These are phyloP conservation scores for Xylaria bambusicola DNA, from an alignment of 495 filamentous ascomycete genomes.

Conservation along the genomic window DNA sequence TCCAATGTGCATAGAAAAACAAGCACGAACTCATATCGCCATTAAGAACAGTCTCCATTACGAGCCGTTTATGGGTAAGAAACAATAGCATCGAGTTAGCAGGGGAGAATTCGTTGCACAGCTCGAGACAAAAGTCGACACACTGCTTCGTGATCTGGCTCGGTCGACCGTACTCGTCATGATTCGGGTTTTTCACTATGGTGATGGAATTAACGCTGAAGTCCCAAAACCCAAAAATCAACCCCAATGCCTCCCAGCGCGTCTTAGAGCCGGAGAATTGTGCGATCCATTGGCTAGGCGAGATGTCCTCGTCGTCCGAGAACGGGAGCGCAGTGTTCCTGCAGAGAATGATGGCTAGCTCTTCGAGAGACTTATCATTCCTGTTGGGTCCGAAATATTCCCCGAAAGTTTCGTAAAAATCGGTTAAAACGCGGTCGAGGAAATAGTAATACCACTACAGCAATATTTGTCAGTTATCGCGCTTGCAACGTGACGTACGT, in stretches of 20 bases:
- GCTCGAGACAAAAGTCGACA: conserved; percentile 45
- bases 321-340: conserved; percentile 27
- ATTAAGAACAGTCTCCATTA: conserved; percentile 48
- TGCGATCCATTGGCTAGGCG: conserved; percentile 33
- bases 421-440: conserved; percentile 10
- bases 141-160: conserved; percentile 44
- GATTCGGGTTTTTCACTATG: conserved; percentile 11
- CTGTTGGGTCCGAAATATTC: conserved; percentile 19
- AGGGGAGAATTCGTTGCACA: conserved; percentile 49
- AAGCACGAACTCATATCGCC: conserved; percentile 55
- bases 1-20: background rate
- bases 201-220: conserved; percentile 15
- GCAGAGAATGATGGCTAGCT: conserved; percentile 26
- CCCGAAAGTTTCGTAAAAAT: conserved; percentile 24
- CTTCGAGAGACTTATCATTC: conserved; percentile 21
- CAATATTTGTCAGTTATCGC: background rate
- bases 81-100: conserved; percentile 53
- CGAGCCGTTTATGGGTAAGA: conserved; percentile 46
- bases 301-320: conserved; percentile 37
- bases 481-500: too few relatives aligned
- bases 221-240: conserved; percentile 53
- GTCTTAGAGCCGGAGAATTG: conserved; percentile 53
- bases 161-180: conserved; percentile 20
- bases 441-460: conserved; percentile 25
- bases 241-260: conserved; percentile 62